Evolutionary conservation across 768 basidiomycete genomes (phyloP).

Genomic region (Tulasnella sp.): DNA sequence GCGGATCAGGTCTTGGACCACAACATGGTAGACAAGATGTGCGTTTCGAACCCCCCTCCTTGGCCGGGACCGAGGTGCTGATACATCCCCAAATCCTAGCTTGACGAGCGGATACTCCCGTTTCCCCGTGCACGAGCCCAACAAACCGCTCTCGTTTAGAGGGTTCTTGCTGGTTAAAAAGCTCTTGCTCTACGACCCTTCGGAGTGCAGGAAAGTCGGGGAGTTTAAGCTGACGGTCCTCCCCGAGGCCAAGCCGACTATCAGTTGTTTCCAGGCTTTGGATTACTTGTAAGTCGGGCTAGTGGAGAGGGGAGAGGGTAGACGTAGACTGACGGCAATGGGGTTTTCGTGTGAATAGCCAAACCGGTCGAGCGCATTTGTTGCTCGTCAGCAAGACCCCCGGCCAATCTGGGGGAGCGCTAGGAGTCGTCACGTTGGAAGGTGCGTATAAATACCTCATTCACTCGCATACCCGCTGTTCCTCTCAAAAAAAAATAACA

Average conservation of each 20-base stretch:
- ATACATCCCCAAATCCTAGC: slow-evolving; percentile 21
- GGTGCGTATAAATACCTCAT: slow-evolving; percentile 39
- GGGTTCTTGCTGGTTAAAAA: slow-evolving; percentile 78
- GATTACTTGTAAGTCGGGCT: slow-evolving; percentile 4
- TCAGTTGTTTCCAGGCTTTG: slow-evolving; percentile 72
- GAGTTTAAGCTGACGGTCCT: slow-evolving; percentile 69
- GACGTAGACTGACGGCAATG: slow-evolving; percentile 55
- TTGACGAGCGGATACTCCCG: slow-evolving; percentile 69
- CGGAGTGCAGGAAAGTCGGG: slow-evolving; percentile 60
- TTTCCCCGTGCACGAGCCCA: slow-evolving; percentile 75
- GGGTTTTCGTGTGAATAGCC: slow-evolving; percentile 31
- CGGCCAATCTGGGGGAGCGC: slow-evolving; percentile 67
- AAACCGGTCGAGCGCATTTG: slow-evolving; percentile 90
- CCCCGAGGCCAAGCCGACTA: slow-evolving; percentile 78
- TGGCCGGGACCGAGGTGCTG: slow-evolving; percentile 6
- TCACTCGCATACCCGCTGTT: not conserved
- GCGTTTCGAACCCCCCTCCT: slow-evolving; percentile 20
- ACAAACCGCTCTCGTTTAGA: slow-evolving; percentile 55
- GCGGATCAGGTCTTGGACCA: slow-evolving; percentile 72
- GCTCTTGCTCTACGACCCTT: slow-evolving; percentile 84
- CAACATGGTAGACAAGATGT: slow-evolving; percentile 65
- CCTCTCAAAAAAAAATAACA: slow-evolving; percentile 34
- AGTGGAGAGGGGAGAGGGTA: not conserved
- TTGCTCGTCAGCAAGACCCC: slow-evolving; percentile 77
- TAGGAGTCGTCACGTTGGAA: slow-evolving; percentile 87